Evolutionary conservation across 2,329 filamentous ascomycete species (phyloP), one percentile per base, ranked within the genome.

Genomic region (Dryadomyces quercus-mongolicae): DNA sequence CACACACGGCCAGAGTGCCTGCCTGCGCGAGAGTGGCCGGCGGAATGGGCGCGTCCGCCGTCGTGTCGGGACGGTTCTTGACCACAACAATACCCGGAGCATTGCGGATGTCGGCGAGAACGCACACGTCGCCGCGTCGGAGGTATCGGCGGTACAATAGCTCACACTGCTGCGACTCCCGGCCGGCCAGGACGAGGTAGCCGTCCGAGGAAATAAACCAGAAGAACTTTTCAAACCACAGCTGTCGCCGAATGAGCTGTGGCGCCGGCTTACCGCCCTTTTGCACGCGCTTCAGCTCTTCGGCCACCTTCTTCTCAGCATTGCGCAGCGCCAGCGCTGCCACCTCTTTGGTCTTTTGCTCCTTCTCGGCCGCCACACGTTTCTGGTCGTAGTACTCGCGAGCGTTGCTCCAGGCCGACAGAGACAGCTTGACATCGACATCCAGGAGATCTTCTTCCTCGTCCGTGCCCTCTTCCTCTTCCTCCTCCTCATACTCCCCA

Each of bases 141-240:
- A 98, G 71, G 63, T 97, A 85, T 22, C 81, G 81, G 58, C 84
- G 83, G 71, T 97, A 98, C n/a, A 98, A 74, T 44, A 91, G 84
- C 66, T 98, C 93, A 62, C 86, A 90, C 66, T 98, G 93, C 62
- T 88, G 85, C 1, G 84, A 79, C 70, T 98, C 93, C 58, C 88
- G 89, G 16, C 90, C 92, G 47, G 84, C 92, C 16, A 98, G 77
- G 0, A 97, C 87, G 6, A 98, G 77, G 66, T 97, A 96, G 5
- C 92, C 91, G 64, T 98, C 93, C 0, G 90, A 94, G 0, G 91
- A 96, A 61, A 97, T 80, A 70, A 98, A 98, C 78, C 89, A 97
- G 31, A 84, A 74, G 63, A 95, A 98, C 68, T 98, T 98, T 64
- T 98, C 93, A 61, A 96, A 98, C 93, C 93, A 98, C 62, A 91